These are phyloP conservation scores for Waitea zeae DNA, from an alignment of 1,284 basidiomycete genomes.

Conservation along the genomic window DNA sequence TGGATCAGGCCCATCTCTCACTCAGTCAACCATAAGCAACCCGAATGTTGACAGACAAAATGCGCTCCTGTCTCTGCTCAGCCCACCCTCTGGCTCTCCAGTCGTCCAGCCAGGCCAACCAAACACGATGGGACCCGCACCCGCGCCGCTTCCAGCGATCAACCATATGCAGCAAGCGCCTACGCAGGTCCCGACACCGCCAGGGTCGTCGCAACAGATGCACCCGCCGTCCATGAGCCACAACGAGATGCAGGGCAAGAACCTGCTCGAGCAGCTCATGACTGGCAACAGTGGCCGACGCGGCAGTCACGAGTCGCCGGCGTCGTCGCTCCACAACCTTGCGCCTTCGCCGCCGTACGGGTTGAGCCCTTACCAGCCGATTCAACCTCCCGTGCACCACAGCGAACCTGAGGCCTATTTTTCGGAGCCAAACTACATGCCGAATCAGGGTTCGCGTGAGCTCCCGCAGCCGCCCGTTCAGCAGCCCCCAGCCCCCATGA, in stretches of 20 bases:
- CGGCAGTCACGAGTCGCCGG: slow-evolving; percentile 16
- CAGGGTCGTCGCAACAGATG: slow-evolving; percentile 40
- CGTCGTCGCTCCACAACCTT: slow-evolving; percentile 11
- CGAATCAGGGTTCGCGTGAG: not conserved
- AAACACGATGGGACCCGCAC: no score
- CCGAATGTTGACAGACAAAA: slow-evolving; percentile 51
- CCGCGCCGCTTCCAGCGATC: slow-evolving; percentile 13
- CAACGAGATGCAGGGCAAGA: slow-evolving; percentile 52
- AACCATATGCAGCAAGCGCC: slow-evolving; percentile 16
- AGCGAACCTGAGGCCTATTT: slow-evolving; percentile 11
- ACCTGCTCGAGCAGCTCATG: slow-evolving; percentile 64
- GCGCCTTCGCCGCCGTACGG: slow-evolving; percentile 11
- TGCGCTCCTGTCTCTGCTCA: slow-evolving; percentile 51
- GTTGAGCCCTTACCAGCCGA: slow-evolving; percentile 9
- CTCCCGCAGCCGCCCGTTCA: not conserved
- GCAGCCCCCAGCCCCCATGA: not conserved
- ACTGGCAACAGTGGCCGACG: slow-evolving; percentile 16
- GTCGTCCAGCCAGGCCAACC: slow-evolving; percentile 17
- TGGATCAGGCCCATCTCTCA: slow-evolving; percentile 24
- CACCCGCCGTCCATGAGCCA: slow-evolving; percentile 21
- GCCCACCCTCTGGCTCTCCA: slow-evolving; percentile 19
- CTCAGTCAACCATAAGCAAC: slow-evolving; percentile 26
- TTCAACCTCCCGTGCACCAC: slow-evolving; percentile 10
- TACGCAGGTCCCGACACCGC: slow-evolving; percentile 51
- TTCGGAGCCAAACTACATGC: slow-evolving; percentile 1